A percentile compares a stretch with the other conserved stretches of the same genome.
Conservation (phyloP, 345 rosid genomes). For the Acer saccharum region DNA sequence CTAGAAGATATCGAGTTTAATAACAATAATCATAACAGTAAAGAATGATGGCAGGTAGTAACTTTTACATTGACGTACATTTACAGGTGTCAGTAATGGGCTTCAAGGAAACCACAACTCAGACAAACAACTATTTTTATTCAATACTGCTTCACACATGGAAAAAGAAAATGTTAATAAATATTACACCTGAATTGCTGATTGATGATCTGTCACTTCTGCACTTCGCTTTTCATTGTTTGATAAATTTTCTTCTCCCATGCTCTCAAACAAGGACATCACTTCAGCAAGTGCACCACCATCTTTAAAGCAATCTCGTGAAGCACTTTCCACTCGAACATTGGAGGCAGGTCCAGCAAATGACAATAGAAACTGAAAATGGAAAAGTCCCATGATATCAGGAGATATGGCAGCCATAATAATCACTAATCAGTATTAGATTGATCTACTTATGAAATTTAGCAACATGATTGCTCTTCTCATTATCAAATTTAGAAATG, state of each 20-base stretch:
- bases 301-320: constrained; percentile 46
- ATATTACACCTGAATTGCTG: constrained; percentile 50
- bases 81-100: not conserved
- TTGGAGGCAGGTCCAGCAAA: constrained; percentile 93
- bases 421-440: not conserved
- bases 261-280: constrained; percentile 60
- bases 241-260: constrained; percentile 32
- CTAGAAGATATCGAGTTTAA: not conserved
- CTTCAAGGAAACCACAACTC: not conserved
- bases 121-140: constrained; percentile 1
- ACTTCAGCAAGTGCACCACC: constrained; percentile 81
- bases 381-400: constrained; percentile 12
- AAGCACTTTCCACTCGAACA: constrained; percentile 67
- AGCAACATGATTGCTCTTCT: not conserved
- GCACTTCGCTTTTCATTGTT: constrained; percentile 29
- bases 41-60: not conserved
- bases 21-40: not conserved
- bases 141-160: not conserved
- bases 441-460: not conserved
- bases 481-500: not conserved
- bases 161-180: not conserved
- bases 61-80: not conserved
- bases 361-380: constrained; percentile 59
- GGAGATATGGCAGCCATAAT: constrained; percentile 6
- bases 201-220: constrained; percentile 27